Conservation (phyloP, 106 monocot species). For the Dioscorea alata region DNA sequence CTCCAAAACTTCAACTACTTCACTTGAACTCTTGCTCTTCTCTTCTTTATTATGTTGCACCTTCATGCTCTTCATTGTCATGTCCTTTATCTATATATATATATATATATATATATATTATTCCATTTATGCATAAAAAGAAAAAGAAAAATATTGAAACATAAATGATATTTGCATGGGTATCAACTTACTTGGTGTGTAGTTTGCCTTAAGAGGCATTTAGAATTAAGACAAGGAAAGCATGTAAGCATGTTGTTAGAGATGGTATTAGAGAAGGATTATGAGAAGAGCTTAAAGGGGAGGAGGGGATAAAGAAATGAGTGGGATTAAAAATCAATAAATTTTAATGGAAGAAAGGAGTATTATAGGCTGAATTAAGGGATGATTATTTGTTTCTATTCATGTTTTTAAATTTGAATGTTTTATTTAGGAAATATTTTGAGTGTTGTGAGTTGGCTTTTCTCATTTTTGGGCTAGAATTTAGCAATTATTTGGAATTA, state of each 20-base stretch:
- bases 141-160: too few species aligned
- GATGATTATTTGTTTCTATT: background rate
- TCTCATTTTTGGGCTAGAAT: too few species aligned
- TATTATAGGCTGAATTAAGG: background rate
- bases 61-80: conserved; percentile 17
- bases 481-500: too few species aligned
- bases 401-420: background rate
- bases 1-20: background rate
- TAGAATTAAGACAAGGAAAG: conserved; percentile 18
- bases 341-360: background rate
- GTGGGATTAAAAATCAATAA: background rate
- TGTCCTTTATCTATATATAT: conserved; percentile 20
- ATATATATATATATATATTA: background rate
- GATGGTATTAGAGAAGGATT: too few species aligned
- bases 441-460: too few species aligned
- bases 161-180: background rate
- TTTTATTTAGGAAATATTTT: background rate
- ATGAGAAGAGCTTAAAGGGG: too few species aligned
- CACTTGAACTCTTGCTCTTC: background rate
- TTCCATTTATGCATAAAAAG: background rate
- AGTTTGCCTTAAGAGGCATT: conserved; percentile 16
- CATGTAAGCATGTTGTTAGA: conserved; percentile 24
- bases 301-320: background rate
- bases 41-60: background rate
- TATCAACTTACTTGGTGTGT: conserved; percentile 17